Conservation (phyloP, 805 yeast genomes). For the Candida rishiriensis region DNA sequence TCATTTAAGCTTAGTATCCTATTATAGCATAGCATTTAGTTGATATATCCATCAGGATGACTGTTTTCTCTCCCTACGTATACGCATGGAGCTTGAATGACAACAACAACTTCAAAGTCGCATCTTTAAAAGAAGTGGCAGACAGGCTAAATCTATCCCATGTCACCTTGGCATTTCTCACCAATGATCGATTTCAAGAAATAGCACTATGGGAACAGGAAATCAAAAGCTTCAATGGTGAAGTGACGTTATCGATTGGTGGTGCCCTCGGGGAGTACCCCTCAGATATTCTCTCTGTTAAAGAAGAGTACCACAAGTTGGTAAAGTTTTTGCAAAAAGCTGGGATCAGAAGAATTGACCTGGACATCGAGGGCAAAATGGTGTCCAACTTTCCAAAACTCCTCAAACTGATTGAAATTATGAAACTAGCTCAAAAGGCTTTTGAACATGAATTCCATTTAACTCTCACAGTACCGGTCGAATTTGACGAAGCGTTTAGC, state of each 20-base stretch:
- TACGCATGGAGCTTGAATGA: conserved; percentile 27
- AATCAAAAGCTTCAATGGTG: conserved; percentile 13
- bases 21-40: too few species aligned
- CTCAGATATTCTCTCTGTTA: conserved; percentile 3
- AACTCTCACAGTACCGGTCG: conserved; percentile 28
- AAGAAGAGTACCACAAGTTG: conserved; percentile 14
- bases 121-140: conserved; percentile 14
- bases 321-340: conserved; percentile 10
- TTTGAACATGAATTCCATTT: conserved; percentile 9
- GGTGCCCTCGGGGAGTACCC: conserved; percentile 30
- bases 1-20: too few species aligned
- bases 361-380: conserved; percentile 28
- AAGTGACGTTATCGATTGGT: conserved; percentile 28
- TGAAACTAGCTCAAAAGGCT: conserved; percentile 7
- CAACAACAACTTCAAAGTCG: conserved; percentile 11
- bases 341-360: conserved; percentile 21
- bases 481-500: conserved; percentile 21
- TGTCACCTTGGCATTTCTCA: conserved; percentile 26
- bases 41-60: conserved; percentile 10
- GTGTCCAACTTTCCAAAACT: conserved; percentile 9
- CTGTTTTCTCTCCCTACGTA: conserved; percentile 27
- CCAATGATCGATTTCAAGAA: conserved; percentile 22
- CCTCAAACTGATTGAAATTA: conserved; percentile 11
- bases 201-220: conserved; percentile 23
- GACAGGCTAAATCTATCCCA: conserved; percentile 9